These are phyloP conservation scores for Trichoderma sp. DNA, from an alignment of 2,329 filamentous ascomycete species.

Conservation along the genomic window DNA sequence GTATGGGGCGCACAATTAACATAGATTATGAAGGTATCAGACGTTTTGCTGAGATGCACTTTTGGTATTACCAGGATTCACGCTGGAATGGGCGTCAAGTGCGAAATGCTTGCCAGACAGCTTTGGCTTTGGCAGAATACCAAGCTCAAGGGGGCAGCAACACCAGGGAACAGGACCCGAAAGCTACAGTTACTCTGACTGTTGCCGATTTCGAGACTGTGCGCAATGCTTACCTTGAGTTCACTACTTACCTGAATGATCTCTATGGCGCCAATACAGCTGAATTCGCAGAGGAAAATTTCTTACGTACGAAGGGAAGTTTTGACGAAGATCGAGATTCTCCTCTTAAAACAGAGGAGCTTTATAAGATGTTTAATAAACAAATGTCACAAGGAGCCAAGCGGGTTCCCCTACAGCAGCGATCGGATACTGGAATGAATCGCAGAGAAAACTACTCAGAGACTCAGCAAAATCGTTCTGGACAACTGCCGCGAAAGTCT, in stretches of 20 bases:
- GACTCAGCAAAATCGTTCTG: no score
- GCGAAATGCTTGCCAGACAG: conserved; percentile 29
- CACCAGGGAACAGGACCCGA: neutral
- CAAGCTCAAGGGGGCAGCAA: conserved; percentile 36
- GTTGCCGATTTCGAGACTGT: conserved; percentile 33
- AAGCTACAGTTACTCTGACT: conserved; percentile 29
- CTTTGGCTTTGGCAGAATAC: conserved; percentile 40
- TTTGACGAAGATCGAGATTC: no score
- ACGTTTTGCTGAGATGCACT: neutral
- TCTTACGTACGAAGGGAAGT: no score
- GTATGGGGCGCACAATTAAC: no score
- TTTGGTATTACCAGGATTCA: conserved; percentile 28
- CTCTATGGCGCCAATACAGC: conserved; percentile 4
- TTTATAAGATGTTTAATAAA: no score
- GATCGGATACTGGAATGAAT: no score
- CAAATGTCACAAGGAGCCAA: no score
- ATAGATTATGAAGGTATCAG: no score
- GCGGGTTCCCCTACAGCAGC: no score
- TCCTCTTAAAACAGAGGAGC: no score
- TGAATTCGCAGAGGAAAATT: neutral
- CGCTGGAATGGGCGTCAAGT: conserved; percentile 32
- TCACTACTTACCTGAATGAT: conserved; percentile 31
- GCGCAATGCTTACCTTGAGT: conserved; percentile 33
- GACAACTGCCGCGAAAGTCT: no score
- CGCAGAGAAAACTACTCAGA: no score